Conservation (phyloP, 257 asterid genomes). For the Jacaranda mimosifolia region DNA sequence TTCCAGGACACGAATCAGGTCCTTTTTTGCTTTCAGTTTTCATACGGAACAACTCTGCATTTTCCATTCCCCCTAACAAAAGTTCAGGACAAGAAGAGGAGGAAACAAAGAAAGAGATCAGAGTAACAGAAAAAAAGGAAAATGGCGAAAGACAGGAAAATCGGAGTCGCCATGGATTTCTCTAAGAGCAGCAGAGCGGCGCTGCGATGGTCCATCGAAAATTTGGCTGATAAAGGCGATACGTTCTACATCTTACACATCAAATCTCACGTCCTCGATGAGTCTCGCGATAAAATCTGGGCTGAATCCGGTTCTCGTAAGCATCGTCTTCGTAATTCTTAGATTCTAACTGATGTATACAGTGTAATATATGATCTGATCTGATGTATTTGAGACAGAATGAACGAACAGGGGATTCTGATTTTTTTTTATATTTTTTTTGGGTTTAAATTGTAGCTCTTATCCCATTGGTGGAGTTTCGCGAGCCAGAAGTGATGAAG, state of each 20-base stretch:
- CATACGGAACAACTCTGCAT: not conserved
- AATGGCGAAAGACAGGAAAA: constrained; percentile 79
- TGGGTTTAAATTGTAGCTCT: constrained; percentile 55
- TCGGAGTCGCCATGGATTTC: constrained; percentile 91
- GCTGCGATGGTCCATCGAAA: constrained; percentile 81
- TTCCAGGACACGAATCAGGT: not conserved
- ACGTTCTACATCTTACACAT: constrained; percentile 66
- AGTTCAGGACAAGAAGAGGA: not conserved
- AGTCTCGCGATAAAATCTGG: constrained; percentile 63
- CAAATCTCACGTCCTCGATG: constrained; percentile 50
- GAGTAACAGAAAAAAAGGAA: constrained; percentile 5
- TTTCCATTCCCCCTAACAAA: not conserved
- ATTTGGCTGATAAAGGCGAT: constrained; percentile 85
- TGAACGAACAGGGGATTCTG: not conserved
- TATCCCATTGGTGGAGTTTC: constrained; percentile 82
- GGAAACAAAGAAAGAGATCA: not conserved
- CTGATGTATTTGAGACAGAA: not conserved
- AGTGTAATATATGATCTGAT: no score
- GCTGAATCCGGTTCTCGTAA: constrained; percentile 75
- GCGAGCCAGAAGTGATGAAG: constrained; percentile 74
- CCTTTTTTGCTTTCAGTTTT: not conserved
- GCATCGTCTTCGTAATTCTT: constrained; percentile 33
- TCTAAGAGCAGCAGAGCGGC: constrained; percentile 88
- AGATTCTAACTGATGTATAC: not conserved
- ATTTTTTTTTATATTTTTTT: not conserved